phyloP scores from a whole-genome alignment of 1,284 basidiomycete genomes.

The Leccinum fallax region DNA sequence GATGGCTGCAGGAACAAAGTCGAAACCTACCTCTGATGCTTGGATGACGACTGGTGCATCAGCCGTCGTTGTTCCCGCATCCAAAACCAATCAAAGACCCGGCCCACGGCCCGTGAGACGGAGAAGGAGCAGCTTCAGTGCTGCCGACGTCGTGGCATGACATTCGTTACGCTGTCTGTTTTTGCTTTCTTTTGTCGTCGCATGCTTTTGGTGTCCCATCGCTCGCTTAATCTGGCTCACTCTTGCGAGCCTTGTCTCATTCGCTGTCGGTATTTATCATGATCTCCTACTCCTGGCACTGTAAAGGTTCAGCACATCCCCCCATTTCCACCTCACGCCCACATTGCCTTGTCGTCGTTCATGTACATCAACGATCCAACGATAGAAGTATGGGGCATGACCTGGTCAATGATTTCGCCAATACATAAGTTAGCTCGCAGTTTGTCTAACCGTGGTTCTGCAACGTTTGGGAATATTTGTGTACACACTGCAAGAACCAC shows the following conservation, averaged over 20 bases:
- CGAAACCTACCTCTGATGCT: slow-evolving; percentile 48
- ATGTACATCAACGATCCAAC: slow-evolving; percentile 25
- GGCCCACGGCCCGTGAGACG: slow-evolving; percentile 68
- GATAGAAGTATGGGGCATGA: slow-evolving; percentile 15
- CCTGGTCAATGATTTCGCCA: slow-evolving; percentile 2
- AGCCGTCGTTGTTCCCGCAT: slow-evolving; percentile 67
- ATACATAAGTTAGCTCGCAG: not conserved
- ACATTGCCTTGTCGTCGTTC: slow-evolving; percentile 12
- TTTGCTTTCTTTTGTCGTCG: slow-evolving; percentile 17
- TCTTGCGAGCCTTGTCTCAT: slow-evolving; percentile 7
- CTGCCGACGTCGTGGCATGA: slow-evolving; percentile 76
- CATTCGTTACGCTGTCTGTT: slow-evolving; percentile 1
- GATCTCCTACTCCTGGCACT: slow-evolving; percentile 30
- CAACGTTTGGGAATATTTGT: slow-evolving; percentile 66
- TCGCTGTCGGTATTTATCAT: slow-evolving; percentile 32
- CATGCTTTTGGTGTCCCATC: slow-evolving; percentile 3
- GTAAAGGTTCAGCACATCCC: slow-evolving; percentile 32
- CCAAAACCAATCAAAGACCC: slow-evolving; percentile 66
- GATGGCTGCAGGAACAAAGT: slow-evolving; percentile 40
- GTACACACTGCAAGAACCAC: slow-evolving; percentile 90
- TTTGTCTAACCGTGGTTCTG: slow-evolving; percentile 2
- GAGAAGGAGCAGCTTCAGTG: slow-evolving; percentile 80
- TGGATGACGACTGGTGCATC: slow-evolving; percentile 75
- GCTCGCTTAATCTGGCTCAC: slow-evolving; percentile 10
- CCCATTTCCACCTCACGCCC: slow-evolving; percentile 14